Percentiles rank a stretch among this genome's conserved stretches.
Evolutionary conservation across 139 green algal genomes (phyloP).

Genomic region (Protoeuglena noctilucae): DNA sequence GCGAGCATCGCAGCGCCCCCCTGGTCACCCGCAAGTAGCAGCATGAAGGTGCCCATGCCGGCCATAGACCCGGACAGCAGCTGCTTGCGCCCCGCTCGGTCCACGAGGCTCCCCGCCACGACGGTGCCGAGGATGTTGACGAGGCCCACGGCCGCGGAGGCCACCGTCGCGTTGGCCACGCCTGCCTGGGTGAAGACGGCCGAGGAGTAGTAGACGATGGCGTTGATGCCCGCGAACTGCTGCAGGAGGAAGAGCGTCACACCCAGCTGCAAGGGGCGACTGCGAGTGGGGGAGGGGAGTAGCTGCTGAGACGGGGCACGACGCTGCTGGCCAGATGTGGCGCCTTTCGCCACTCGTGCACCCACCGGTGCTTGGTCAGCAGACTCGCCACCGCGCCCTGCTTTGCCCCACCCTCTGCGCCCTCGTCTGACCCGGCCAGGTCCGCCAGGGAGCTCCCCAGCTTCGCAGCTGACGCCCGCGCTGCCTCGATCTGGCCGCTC

Average conservation of each 20-base stretch:
- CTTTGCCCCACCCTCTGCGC: too few species aligned
- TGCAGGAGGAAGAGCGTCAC: slow-evolving; percentile 69
- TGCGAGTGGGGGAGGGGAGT: not conserved
- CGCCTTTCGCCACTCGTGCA: too few species aligned
- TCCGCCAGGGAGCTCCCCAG: too few species aligned
- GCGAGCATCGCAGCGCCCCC: not conserved
- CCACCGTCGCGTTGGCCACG: slow-evolving; percentile 62
- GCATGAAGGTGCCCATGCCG: not conserved
- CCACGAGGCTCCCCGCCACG: slow-evolving; percentile 58
- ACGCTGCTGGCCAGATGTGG: too few species aligned
- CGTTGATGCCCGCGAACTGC: slow-evolving; percentile 87
- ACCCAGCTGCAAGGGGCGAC: slow-evolving; percentile 4
- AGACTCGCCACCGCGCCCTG: too few species aligned
- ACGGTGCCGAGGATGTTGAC: slow-evolving; percentile 79
- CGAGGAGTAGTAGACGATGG: slow-evolving; percentile 84
- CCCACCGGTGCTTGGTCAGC: too few species aligned
- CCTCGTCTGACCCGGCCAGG: too few species aligned
- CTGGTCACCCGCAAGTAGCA: not conserved
- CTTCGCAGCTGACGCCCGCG: too few species aligned
- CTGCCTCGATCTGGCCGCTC: too few species aligned
- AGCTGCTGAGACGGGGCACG: not conserved
- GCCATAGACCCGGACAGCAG: not conserved
- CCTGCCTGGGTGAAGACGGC: slow-evolving; percentile 80
- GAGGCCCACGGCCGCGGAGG: slow-evolving; percentile 65
- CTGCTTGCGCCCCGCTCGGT: slow-evolving; percentile 51